Evolutionary conservation across 1,284 basidiomycete genomes (phyloP), one percentile per base, ranked within the genome.

Genomic region (Ceratobasidium sp.): DNA sequence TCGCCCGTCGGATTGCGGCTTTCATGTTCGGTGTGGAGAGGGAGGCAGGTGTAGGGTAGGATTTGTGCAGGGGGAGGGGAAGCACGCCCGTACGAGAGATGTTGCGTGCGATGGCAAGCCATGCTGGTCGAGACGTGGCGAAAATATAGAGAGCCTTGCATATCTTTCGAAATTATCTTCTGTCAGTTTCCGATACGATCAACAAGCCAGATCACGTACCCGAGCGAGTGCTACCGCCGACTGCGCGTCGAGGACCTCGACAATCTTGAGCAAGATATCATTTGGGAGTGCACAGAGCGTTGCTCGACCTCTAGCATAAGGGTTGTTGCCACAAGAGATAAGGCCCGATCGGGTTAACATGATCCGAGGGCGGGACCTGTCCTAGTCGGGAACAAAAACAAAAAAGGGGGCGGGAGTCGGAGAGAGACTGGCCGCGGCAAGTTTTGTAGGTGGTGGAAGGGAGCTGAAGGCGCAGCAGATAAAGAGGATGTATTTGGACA

Each of bases 391-490:
- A 23, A 0, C 31, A 37, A n/a, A 23, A 33, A 33, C 20, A 11
- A 60, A 17, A 23, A 20, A 4, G 51, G 33, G 15, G 37, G 68
- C 28, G 68, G 68, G 15, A 15, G 47, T 51, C 47, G 47, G 20
- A 63, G 45, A 42, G 17, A 31, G 20, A 35, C 15, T 2, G 47
- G 49, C 33, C 10, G 31, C 37, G 37, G 71, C 58, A 35, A 63
- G 56, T 35, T 75, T 65, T 75, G 73, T 56, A 65, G 51, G 51
- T 35, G 73, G 61, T 45, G 61, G 73, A 56, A 47, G 47, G 26
- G 73, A 56, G 73, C n/a, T 75, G 61, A 75, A 65, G 61, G 39
- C 37, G 73, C 73, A 42, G 54, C 54, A 75, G 73, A 65, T 66
- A 75, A 65, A 75, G 73, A 64, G 31, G 31, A 17, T 26, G 49